Evolutionary conservation across 306 rosid species (phyloP), one percentile per base, ranked within the genome.

Genomic region (Luffa aegyptiaca): DNA sequence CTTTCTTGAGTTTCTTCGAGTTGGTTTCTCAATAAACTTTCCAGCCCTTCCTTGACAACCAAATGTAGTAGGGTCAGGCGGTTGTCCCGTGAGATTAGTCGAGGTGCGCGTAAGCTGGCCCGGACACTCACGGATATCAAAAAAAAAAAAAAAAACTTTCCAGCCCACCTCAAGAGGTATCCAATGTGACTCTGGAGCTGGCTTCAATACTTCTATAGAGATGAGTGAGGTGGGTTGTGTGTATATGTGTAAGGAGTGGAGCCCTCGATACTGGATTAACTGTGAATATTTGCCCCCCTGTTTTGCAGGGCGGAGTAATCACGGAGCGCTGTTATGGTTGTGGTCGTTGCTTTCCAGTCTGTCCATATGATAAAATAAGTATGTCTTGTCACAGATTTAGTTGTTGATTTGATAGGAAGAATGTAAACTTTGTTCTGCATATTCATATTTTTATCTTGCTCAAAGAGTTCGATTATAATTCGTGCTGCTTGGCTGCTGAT

Each of bases 261-360:
- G 41, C 68, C 18, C 68, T 6, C 5, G 8, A 33, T 62, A 62
- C 69, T 35, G n/a, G 37, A 10, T 62, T 62, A 62, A 16, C 5
- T 14, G 41, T 70, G 53, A 70, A 41, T 45, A n/a, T 69, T 57
- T 20, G 41, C 36, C 35, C 56, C 39, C 57, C 76, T 41, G 8
- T 3, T n/a, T 17, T 87, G 82, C 92, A 92, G 97, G 93, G 84
- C 1, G 98, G 98, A 83, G 97, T 94, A 84, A 85, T 90, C 79
- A 87, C 94, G 0, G 98, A 94, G 58, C 96, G 98, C 48, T 94
- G 98, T 77, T 94, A 94, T 83, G 98, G 98, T 37, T 94, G 98
- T 77, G 97, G 98, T 37, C 97, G 96, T 44, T 94, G 98, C 88
- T 83, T 88, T 81, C 98, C 98, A n/a, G 86, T 92, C 77, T 94